Percentiles rank a stretch among this genome's conserved stretches.
Conservation (phyloP, 371 early-diverging fungal species). For the Circinella minor region DNA sequence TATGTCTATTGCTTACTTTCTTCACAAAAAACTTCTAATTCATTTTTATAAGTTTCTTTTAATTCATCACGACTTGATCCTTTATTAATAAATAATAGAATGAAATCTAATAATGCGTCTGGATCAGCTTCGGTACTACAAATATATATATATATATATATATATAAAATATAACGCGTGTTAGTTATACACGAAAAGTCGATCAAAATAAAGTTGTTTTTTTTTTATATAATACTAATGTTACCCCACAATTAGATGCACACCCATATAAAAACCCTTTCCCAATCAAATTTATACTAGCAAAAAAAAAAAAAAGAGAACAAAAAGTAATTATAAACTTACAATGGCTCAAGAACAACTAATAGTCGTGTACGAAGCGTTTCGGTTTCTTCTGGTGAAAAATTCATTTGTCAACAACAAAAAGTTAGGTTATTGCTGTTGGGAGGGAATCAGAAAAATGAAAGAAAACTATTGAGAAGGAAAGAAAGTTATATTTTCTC, state of each 20-base stretch:
- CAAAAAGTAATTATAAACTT: background rate
- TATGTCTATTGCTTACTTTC: slow-evolving; percentile 43
- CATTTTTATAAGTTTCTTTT: slow-evolving; percentile 31
- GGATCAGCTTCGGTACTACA: slow-evolving; percentile 80
- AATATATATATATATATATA: too few relatives aligned
- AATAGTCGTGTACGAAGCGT: background rate
- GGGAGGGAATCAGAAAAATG: background rate
- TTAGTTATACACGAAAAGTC: too few relatives aligned
- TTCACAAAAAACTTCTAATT: slow-evolving; percentile 52
- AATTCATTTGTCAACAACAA: background rate
- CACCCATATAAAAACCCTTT: too few relatives aligned
- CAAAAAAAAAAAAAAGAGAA: background rate
- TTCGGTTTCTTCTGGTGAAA: slow-evolving; percentile 3
- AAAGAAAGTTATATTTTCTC: too few relatives aligned
- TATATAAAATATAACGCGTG: background rate
- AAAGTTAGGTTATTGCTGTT: background rate
- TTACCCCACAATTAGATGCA: too few relatives aligned
- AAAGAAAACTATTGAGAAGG: background rate
- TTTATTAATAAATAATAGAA: slow-evolving; percentile 71
- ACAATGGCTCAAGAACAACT: slow-evolving; percentile 1
- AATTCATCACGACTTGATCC: slow-evolving; percentile 53
- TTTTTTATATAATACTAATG: too few relatives aligned
- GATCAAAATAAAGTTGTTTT: too few relatives aligned
- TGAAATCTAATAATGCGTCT: slow-evolving; percentile 72
- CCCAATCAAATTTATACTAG: background rate